These are phyloP conservation scores for Termitomyces bulborhizus DNA, from an alignment of 768 basidiomycete genomes.

Conservation along the genomic window DNA sequence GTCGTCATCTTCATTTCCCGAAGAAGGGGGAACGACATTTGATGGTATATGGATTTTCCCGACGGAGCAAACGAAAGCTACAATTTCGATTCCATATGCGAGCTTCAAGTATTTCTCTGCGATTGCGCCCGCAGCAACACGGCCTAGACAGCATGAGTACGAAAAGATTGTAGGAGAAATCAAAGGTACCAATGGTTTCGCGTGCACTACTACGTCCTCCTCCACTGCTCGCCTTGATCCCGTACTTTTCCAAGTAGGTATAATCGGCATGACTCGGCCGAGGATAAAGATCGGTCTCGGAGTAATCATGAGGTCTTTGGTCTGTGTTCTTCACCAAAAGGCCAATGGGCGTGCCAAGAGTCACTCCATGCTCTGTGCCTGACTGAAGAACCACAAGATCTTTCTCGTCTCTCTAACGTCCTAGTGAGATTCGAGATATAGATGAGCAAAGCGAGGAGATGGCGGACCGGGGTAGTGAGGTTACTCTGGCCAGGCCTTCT, in stretches of 20 bases:
- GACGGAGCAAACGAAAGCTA: constrained; percentile 95
- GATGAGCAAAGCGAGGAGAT: not conserved
- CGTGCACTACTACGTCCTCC: constrained; percentile 93
- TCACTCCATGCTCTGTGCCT: constrained; percentile 88
- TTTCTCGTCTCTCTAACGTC: constrained; percentile 81
- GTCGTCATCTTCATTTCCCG: constrained; percentile 47
- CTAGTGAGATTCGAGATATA: not conserved
- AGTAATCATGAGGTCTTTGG: constrained; percentile 96
- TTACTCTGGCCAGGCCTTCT: constrained; percentile 94
- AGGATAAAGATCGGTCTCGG: constrained; percentile 96
- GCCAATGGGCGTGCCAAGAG: constrained; percentile 95
- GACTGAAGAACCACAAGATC: constrained; percentile 93
- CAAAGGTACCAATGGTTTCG: constrained; percentile 81
- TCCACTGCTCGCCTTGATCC: constrained; percentile 94
- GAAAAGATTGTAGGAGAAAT: not conserved
- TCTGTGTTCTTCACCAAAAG: constrained; percentile 98
- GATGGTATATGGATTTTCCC: constrained; percentile 85
- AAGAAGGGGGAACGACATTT: constrained; percentile 31
- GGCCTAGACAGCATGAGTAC: constrained; percentile 40
- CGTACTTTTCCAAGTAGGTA: constrained; percentile 97
- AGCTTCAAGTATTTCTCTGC: constrained; percentile 91
- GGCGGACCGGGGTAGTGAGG: constrained; percentile 89
- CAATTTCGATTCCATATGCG: constrained; percentile 88
- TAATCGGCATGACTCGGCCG: constrained; percentile 97
- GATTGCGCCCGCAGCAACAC: constrained; percentile 97